Conservation (phyloP, 257 asterid species). For the Solanum ossicruentum region DNA sequence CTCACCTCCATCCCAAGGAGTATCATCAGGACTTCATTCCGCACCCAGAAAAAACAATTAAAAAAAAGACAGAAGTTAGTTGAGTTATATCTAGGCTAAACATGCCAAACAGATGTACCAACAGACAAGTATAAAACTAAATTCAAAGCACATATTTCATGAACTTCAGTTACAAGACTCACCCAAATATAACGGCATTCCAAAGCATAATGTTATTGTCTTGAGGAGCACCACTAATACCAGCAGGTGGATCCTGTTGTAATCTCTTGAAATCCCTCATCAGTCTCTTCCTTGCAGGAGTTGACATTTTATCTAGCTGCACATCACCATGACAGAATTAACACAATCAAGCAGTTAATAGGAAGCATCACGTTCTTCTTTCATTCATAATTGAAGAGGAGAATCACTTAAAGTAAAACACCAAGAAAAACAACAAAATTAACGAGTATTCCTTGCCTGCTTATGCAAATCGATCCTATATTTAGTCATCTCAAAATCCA, state of each 20-base stretch:
- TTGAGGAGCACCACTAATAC: conserved; percentile 70
- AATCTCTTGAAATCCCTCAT: conserved; percentile 79
- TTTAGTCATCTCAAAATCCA: neutral
- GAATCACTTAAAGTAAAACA: neutral
- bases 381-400: neutral
- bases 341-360: neutral
- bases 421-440: neutral
- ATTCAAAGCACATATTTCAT: neutral
- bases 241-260: conserved; percentile 82
- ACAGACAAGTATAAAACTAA: neutral
- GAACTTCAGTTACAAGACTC: conserved; percentile 4
- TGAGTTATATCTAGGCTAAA: conserved; percentile 2
- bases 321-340: neutral
- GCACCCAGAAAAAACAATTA: conserved; percentile 13
- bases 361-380: neutral
- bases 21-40: conserved; percentile 75
- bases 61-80: conserved; percentile 15
- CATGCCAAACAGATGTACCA: neutral
- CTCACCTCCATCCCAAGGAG: conserved; percentile 93
- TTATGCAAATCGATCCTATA: neutral
- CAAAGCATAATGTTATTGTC: conserved; percentile 74
- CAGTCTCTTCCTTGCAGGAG: conserved; percentile 71
- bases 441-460: neutral
- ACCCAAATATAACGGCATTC: conserved; percentile 82
- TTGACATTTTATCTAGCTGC: conserved; percentile 44